These are phyloP conservation scores for Marsdenia floribunda DNA, from an alignment of 257 asterid genomes.

Conservation along the genomic window DNA sequence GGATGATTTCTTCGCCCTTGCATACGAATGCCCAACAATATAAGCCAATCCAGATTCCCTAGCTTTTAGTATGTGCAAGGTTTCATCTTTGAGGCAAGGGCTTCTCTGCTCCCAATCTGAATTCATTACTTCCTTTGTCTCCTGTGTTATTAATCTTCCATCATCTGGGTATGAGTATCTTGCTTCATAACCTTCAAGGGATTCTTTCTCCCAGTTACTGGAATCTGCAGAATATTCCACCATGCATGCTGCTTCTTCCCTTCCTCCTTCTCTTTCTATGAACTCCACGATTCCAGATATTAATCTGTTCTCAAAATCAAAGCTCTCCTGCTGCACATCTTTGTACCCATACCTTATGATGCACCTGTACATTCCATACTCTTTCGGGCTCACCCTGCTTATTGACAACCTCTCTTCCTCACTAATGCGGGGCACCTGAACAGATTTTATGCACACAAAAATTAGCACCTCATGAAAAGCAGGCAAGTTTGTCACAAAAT, in stretches of 20 bases:
- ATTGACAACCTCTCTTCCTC: slow-evolving; percentile 45
- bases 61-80: slow-evolving; percentile 24
- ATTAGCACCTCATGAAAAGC: slow-evolving; percentile 58
- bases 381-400: slow-evolving; percentile 40
- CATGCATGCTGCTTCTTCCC: slow-evolving; percentile 8
- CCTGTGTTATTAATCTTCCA: slow-evolving; percentile 5
- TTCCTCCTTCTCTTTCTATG: slow-evolving; percentile 26
- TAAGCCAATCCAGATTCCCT: slow-evolving; percentile 41
- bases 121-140: slow-evolving; percentile 3
- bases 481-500: slow-evolving; percentile 55
- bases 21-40: slow-evolving; percentile 36
- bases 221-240: slow-evolving; percentile 20
- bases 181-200: slow-evolving; percentile 1
- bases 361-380: slow-evolving; percentile 47
- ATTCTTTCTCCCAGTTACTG: not conserved
- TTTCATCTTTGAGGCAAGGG: slow-evolving; percentile 23
- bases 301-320: slow-evolving; percentile 38
- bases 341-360: slow-evolving; percentile 55
- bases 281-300: slow-evolving; percentile 33
- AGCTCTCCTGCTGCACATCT: slow-evolving; percentile 35
- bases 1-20: slow-evolving; percentile 30
- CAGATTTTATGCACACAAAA: slow-evolving; percentile 47
- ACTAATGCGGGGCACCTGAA: slow-evolving; percentile 43
- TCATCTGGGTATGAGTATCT: slow-evolving; percentile 8
- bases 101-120: slow-evolving; percentile 2